Evolutionary conservation across 148 eudicot species (phyloP).

Genomic region (Tetragonia tetragonoides): DNA sequence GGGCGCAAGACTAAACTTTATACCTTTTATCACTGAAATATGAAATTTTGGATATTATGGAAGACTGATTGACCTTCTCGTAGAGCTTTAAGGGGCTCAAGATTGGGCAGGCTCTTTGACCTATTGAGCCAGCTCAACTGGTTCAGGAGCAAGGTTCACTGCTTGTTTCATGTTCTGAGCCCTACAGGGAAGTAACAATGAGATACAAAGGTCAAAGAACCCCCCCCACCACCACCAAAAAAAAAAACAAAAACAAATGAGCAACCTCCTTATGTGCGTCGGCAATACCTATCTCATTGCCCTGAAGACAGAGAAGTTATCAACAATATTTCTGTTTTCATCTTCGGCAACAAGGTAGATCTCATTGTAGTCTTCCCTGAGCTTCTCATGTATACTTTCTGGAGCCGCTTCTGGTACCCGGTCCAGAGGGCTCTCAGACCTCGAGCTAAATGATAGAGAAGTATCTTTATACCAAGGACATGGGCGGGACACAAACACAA

Average conservation of each 20-base stretch:
- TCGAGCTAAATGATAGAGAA: constrained; percentile 40
- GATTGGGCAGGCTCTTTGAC: not conserved
- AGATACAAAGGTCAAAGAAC: not conserved
- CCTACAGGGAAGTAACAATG: not conserved
- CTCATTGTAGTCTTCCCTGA: constrained; percentile 33
- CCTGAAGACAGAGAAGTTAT: constrained; percentile 66
- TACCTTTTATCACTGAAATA: not conserved
- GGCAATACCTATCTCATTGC: constrained; percentile 41
- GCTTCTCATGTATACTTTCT: constrained; percentile 23
- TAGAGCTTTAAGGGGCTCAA: not conserved
- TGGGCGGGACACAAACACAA: not conserved
- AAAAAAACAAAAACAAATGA: not conserved
- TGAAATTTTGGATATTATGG: no score
- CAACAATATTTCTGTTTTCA: constrained; percentile 37
- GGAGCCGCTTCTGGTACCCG: constrained; percentile 75
- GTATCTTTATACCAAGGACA: not conserved
- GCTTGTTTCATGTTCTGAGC: not conserved
- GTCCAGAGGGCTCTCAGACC: constrained; percentile 74
- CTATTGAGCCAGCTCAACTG: not conserved
- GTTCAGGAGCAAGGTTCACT: not conserved
- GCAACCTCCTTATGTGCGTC: not conserved
- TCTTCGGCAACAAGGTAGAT: constrained; percentile 28
- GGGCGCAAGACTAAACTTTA: not conserved
- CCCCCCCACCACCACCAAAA: not conserved
- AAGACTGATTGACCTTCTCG: no score